Evolutionary conservation across 2,329 filamentous ascomycete genomes (phyloP).

Genomic region (Epichloe gansuensis): DNA sequence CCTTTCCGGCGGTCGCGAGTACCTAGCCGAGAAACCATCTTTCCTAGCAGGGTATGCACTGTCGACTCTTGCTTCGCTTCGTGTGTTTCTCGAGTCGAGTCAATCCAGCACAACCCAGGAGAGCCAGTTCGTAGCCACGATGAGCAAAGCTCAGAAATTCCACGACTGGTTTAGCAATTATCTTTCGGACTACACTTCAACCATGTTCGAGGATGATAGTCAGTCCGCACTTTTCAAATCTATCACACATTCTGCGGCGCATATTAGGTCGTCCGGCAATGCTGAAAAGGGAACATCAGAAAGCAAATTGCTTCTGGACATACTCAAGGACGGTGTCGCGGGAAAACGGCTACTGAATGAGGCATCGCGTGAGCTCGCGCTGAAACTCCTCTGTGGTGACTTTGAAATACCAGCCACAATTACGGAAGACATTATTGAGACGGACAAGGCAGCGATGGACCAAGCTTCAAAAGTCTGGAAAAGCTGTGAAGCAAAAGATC

Average conservation of each 20-base stretch:
- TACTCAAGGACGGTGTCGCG: constrained; percentile 61
- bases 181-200: constrained; percentile 49
- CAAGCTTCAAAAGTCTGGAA: constrained; percentile 62
- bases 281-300: constrained; percentile 60
- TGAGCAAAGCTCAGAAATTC: constrained; percentile 64
- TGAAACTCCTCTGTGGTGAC: constrained; percentile 60
- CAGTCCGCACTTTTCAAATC: constrained; percentile 48
- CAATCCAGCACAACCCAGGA: constrained; percentile 77
- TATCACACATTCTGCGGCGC: constrained; percentile 57
- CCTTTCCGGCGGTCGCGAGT: constrained; percentile 50
- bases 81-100: constrained; percentile 60
- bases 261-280: constrained; percentile 56
- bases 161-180: constrained; percentile 67
- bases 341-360: constrained; percentile 54
- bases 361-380: constrained; percentile 56
- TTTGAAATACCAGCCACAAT: constrained; percentile 45
- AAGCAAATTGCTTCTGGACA: constrained; percentile 64
- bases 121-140: constrained; percentile 65
- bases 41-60: constrained; percentile 75
- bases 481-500: constrained; percentile 52
- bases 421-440: constrained; percentile 52
- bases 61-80: constrained; percentile 66
- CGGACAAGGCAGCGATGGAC: constrained; percentile 49
- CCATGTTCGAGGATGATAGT: constrained; percentile 33
- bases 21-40: constrained; percentile 53